phyloP scores from a whole-genome alignment of 202 grass and related monocot genomes.

The Dendrocalamus latiflorus region DNA sequence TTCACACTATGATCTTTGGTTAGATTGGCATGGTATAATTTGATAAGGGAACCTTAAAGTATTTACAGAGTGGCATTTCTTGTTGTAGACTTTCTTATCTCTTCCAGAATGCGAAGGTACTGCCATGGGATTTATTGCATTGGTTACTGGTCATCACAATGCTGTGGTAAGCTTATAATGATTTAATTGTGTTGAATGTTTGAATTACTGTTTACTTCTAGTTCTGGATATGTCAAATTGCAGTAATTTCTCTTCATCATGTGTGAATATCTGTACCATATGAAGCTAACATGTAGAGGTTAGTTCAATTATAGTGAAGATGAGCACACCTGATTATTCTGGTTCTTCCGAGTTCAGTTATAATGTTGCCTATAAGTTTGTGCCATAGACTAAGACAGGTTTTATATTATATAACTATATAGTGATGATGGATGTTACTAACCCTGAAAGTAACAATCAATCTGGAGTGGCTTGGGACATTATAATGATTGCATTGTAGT shows the following conservation, averaged over 20 bases:
- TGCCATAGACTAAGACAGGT: background rate
- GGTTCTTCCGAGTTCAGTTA: conserved; percentile 7
- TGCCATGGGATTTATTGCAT: conserved; percentile 57
- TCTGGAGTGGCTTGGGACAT: background rate
- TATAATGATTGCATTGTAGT: background rate
- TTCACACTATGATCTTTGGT: conserved; percentile 4
- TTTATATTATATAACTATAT: background rate
- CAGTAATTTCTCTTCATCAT: background rate
- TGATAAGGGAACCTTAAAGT: background rate
- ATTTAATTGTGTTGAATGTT: conserved; percentile 4
- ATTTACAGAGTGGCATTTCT: conserved; percentile 23
- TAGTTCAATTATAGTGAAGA: background rate
- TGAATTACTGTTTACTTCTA: background rate
- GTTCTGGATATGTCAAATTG: background rate
- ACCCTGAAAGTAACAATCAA: background rate
- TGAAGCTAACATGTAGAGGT: background rate
- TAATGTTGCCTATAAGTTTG: conserved; percentile 18
- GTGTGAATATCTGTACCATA: background rate
- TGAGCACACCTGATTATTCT: conserved; percentile 2
- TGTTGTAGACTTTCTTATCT: conserved; percentile 67
- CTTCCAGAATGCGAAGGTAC: conserved; percentile 52
- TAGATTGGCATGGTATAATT: background rate
- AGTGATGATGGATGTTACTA: background rate
- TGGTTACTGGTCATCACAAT: conserved; percentile 50
- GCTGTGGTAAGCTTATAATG: conserved; percentile 41